Percentiles rank a stretch among this genome's conserved stretches.
Conservation (phyloP, 768 basidiomycete species). For the Russula emetica region DNA sequence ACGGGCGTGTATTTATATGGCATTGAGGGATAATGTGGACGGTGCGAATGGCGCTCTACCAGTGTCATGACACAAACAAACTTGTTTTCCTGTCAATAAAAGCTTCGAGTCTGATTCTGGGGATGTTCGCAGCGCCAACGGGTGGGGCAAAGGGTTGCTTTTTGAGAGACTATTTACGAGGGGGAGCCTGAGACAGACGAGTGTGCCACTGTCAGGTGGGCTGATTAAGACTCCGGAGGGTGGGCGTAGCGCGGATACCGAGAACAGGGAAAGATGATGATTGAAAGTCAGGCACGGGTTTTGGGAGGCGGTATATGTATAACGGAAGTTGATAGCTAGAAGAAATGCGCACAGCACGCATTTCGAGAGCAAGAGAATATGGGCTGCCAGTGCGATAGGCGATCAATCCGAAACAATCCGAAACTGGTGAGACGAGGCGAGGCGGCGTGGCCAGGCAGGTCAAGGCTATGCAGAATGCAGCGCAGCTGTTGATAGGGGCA, state of each 20-base stretch:
- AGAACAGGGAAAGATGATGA: background rate
- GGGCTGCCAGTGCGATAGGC: background rate
- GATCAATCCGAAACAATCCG: constrained; percentile 14
- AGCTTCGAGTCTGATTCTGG: background rate
- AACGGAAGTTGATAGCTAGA: constrained; percentile 4
- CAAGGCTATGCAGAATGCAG: constrained; percentile 12
- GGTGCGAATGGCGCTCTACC: constrained; percentile 23
- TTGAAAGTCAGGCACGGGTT: constrained; percentile 16
- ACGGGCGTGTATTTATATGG: constrained; percentile 29
- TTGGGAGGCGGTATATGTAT: constrained; percentile 16
- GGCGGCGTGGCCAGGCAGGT: background rate
- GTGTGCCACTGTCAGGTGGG: background rate
- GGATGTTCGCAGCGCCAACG: constrained; percentile 7
- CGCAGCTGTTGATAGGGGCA: constrained; percentile 19
- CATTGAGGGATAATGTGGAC: constrained; percentile 19
- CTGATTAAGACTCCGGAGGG: constrained; percentile 9
- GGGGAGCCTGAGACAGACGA: background rate
- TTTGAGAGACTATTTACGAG: background rate
- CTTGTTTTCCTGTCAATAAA: constrained; percentile 5
- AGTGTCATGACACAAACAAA: constrained; percentile 27
- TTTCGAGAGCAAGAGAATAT: constrained; percentile 7
- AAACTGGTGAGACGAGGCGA: constrained; percentile 5
- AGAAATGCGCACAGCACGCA: constrained; percentile 24
- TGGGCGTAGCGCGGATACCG: constrained; percentile 20
- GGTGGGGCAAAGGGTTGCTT: constrained; percentile 4